Conservation (phyloP, 164 flowering plant species). For the Nelumbo lutea region DNA sequence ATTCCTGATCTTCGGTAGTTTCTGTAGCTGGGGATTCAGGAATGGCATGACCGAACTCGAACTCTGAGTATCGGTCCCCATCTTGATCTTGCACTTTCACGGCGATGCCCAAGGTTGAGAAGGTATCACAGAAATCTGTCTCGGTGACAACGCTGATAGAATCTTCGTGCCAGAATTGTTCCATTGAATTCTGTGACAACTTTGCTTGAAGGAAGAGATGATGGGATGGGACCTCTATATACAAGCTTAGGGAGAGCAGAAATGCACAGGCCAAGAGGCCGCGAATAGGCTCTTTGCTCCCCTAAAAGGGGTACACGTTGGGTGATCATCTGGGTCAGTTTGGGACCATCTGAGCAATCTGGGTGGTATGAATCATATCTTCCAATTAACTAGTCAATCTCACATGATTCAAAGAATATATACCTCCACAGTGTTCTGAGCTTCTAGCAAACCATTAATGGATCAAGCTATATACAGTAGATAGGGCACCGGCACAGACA, state of each 20-base stretch:
- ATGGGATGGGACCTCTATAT: conserved; percentile 2
- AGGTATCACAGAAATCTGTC: conserved; percentile 28
- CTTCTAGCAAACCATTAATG: too few relatives aligned
- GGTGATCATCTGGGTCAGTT: conserved; percentile 15
- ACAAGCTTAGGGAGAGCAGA: conserved; percentile 4
- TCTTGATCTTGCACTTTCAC: conserved; percentile 1
- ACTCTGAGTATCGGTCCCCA: conserved; percentile 14
- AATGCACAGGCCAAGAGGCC: conserved; percentile 7
- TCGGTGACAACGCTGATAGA: neutral
- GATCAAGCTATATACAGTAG: too few relatives aligned
- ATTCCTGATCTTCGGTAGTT: conserved; percentile 9
- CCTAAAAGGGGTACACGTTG: conserved; percentile 15
- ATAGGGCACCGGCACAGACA: neutral
- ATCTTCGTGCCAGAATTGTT: conserved; percentile 11
- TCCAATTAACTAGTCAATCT: conserved; percentile 24
- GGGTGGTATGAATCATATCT: conserved; percentile 29
- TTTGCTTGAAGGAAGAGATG: neutral
- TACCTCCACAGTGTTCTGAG: neutral
- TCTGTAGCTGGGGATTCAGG: neutral
- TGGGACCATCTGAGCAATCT: conserved; percentile 7
- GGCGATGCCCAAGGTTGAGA: conserved; percentile 36
- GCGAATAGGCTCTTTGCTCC: conserved; percentile 1
- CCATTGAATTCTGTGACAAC: conserved; percentile 20
- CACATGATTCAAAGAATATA: conserved; percentile 5
- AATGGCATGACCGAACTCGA: neutral